Percentiles rank a stretch among this genome's conserved stretches.
phyloP scores from a whole-genome alignment of 2,329 filamentous ascomycete genomes.

The Grosmannia huntii region DNA sequence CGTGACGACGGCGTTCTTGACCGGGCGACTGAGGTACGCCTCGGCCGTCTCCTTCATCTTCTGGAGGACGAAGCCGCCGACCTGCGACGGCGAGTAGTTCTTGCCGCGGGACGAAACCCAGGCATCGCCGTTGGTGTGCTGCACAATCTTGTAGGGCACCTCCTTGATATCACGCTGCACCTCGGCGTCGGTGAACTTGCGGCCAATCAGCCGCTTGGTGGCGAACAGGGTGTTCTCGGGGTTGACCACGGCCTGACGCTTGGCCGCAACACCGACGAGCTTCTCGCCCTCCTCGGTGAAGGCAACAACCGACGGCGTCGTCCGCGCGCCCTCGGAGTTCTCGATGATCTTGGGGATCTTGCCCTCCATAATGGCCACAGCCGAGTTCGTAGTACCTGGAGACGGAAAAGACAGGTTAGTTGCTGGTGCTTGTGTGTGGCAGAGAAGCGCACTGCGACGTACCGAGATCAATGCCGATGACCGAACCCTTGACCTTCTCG shows the following conservation, averaged over 20 bases:
- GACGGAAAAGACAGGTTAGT: neutral
- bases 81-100: conserved; percentile 96
- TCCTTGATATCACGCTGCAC: conserved; percentile 95
- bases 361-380: conserved; percentile 95
- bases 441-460: conserved; percentile 12
- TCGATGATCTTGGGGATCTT: conserved; percentile 93
- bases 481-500: conserved; percentile 83
- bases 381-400: conserved; percentile 84
- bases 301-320: conserved; percentile 87
- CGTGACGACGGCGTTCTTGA: conserved; percentile 81
- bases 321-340: conserved; percentile 87
- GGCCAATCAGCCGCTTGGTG: conserved; percentile 96
- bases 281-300: conserved; percentile 94
- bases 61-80: conserved; percentile 70
- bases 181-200: conserved; percentile 89
- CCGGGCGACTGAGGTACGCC: conserved; percentile 66
- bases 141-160: conserved; percentile 96
- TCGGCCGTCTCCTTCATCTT: conserved; percentile 58
- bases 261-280: conserved; percentile 91
- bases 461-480: conserved; percentile 98
- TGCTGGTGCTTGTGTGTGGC: neutral
- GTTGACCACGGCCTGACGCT: conserved; percentile 97
- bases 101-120: conserved; percentile 90
- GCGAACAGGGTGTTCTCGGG: conserved; percentile 97
- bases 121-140: conserved; percentile 91